Percentiles rank a stretch among this genome's conserved stretches.
Evolutionary conservation across 768 basidiomycete genomes (phyloP).

Genomic region (Psilocybe cyanescens): DNA sequence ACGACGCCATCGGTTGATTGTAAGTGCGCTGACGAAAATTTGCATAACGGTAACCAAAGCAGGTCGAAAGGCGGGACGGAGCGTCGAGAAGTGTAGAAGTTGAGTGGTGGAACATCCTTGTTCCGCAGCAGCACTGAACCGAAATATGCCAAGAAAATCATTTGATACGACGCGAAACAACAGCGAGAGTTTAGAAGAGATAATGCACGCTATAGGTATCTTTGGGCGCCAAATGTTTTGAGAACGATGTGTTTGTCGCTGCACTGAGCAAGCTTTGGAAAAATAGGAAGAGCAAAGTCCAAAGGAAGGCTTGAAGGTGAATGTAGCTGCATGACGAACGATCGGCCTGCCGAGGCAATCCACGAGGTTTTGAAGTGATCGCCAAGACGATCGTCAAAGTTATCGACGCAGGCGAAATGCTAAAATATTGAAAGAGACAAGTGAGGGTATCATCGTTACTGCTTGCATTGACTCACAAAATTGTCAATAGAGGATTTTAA

Average conservation of each 20-base stretch:
- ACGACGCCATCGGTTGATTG: background rate
- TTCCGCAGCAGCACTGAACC: background rate
- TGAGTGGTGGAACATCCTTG: background rate
- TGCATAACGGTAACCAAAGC: background rate
- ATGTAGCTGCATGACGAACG: background rate
- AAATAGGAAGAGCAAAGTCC: background rate
- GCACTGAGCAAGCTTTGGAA: background rate
- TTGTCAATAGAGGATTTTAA: too few relatives aligned
- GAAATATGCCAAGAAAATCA: background rate
- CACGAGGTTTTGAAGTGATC: background rate
- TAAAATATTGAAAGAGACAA: too few relatives aligned
- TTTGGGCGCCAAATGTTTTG: too few relatives aligned
- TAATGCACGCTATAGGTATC: too few relatives aligned
- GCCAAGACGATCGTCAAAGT: background rate
- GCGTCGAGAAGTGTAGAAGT: background rate
- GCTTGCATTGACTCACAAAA: too few relatives aligned
- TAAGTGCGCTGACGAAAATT: conserved; percentile 1
- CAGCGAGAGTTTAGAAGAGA: background rate
- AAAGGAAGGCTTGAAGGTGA: background rate
- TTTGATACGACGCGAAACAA: background rate
- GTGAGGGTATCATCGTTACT: too few relatives aligned
- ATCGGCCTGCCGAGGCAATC: background rate
- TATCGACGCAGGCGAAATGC: too few relatives aligned
- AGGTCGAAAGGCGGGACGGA: background rate
- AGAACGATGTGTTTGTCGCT: too few relatives aligned